Conservation (phyloP, 1,284 basidiomycete species). For the Caloboletus firmus region DNA sequence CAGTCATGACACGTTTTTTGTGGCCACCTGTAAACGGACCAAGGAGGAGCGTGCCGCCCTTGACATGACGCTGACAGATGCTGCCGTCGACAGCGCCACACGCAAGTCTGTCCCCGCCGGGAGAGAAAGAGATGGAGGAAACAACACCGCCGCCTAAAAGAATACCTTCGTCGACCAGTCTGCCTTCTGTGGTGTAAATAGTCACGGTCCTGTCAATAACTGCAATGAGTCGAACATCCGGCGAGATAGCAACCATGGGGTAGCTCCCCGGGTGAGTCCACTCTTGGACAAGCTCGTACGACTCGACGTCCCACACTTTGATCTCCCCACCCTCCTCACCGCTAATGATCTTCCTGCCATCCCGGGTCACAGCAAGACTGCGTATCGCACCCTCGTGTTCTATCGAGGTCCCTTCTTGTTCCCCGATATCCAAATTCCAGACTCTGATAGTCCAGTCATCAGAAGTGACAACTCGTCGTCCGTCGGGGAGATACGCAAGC, state of each 20-base stretch:
- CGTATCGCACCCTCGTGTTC: fast-evolving
- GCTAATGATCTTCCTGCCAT: no score
- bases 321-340: no score
- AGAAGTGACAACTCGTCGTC: neutral
- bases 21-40: neutral
- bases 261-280: neutral
- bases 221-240: neutral
- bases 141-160: fast-evolving
- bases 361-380: neutral
- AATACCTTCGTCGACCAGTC: no score
- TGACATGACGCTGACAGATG: neutral
- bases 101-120: constrained; percentile 2
- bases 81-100: neutral
- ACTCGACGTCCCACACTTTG: neutral
- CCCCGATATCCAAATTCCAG: neutral
- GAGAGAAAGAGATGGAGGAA: constrained; percentile 8
- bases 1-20: no score
- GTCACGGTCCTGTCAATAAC: fast-evolving
- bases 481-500: neutral
- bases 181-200: neutral
- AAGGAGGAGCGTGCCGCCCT: neutral
- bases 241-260: neutral
- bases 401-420: constrained; percentile 1
- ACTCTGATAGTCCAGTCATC: neutral
- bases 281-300: neutral